phyloP scores from a whole-genome alignment of 2,329 filamentous ascomycete species.

The Cercospora zeae-maydis region DNA sequence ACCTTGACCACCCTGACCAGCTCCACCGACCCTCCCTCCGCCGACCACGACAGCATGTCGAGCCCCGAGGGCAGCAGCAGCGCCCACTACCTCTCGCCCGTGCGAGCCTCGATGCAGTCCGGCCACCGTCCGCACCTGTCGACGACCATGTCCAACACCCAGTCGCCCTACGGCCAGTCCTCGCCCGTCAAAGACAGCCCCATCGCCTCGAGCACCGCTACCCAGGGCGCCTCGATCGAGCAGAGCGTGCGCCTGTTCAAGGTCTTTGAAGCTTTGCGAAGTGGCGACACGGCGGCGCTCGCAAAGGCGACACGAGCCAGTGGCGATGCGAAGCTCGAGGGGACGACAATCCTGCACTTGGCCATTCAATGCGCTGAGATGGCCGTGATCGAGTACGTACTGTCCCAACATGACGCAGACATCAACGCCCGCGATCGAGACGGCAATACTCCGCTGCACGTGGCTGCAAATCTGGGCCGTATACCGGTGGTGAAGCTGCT shows the following conservation, averaged over 20 bases:
- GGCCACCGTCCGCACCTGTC: slow-evolving; percentile 35
- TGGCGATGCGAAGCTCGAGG: slow-evolving; percentile 55
- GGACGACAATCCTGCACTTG: slow-evolving; percentile 86
- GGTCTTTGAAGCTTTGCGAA: slow-evolving; percentile 86
- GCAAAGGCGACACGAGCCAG: slow-evolving; percentile 70
- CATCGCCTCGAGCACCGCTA: slow-evolving; percentile 24
- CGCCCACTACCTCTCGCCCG: slow-evolving; percentile 23
- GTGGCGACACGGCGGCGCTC: slow-evolving; percentile 85
- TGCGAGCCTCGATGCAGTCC: slow-evolving; percentile 26
- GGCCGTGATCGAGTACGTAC: slow-evolving; percentile 89
- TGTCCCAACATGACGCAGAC: slow-evolving; percentile 63
- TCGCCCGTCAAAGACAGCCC: slow-evolving; percentile 22
- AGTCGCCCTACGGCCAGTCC: slow-evolving; percentile 17
- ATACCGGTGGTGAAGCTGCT: slow-evolving; percentile 76
- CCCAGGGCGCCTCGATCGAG: slow-evolving; percentile 60
- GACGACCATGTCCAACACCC: slow-evolving; percentile 36
- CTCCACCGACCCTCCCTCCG: slow-evolving; percentile 3
- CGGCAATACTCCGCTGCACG: slow-evolving; percentile 87
- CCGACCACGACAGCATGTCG: slow-evolving; percentile 15
- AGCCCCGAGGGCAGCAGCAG: slow-evolving; percentile 19
- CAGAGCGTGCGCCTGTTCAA: slow-evolving; percentile 93
- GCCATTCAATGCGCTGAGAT: slow-evolving; percentile 94
- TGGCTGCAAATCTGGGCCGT: slow-evolving; percentile 80
- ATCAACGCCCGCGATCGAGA: slow-evolving; percentile 86
- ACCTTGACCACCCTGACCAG: slow-evolving; percentile 23